phyloP scores from a whole-genome alignment of 345 rosid genomes.

The Gossypium longicalyx region DNA sequence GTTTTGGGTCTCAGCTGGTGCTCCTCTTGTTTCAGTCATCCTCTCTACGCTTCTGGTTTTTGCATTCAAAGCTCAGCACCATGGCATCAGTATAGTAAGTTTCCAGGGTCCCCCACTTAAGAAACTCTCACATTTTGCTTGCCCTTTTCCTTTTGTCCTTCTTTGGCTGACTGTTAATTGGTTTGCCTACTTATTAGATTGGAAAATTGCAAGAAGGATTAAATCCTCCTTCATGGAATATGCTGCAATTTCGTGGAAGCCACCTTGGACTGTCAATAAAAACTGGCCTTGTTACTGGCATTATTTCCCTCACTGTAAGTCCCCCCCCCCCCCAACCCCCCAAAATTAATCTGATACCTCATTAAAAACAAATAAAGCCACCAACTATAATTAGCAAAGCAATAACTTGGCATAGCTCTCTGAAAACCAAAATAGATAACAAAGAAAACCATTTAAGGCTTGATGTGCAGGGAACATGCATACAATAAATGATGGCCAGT shows the following conservation, averaged over 20 bases:
- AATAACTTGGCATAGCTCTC: background rate
- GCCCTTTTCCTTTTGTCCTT: background rate
- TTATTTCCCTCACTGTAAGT: slow-evolving; percentile 87
- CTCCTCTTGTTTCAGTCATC: slow-evolving; percentile 72
- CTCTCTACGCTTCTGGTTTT: slow-evolving; percentile 75
- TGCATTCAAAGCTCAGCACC: slow-evolving; percentile 66
- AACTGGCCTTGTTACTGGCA: slow-evolving; percentile 84
- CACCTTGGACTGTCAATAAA: slow-evolving; percentile 65
- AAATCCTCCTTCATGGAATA: slow-evolving; percentile 91
- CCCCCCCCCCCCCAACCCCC: background rate
- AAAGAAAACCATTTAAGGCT: background rate
- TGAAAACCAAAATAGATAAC: background rate
- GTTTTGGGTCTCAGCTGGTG: slow-evolving; percentile 29
- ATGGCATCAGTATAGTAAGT: slow-evolving; percentile 48
- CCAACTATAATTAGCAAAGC: background rate
- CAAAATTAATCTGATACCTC: background rate
- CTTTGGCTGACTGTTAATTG: background rate
- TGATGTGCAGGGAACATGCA: background rate
- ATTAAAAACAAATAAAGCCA: background rate
- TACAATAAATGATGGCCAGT: slow-evolving; percentile 2
- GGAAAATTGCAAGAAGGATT: slow-evolving; percentile 83
- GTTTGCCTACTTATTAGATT: slow-evolving; percentile 36
- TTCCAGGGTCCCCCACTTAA: background rate
- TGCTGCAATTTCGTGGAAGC: slow-evolving; percentile 73
- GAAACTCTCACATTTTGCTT: background rate